These are phyloP conservation scores for Trichoderma sp. DNA, from an alignment of 2,329 filamentous ascomycete species.

Conservation along the genomic window DNA sequence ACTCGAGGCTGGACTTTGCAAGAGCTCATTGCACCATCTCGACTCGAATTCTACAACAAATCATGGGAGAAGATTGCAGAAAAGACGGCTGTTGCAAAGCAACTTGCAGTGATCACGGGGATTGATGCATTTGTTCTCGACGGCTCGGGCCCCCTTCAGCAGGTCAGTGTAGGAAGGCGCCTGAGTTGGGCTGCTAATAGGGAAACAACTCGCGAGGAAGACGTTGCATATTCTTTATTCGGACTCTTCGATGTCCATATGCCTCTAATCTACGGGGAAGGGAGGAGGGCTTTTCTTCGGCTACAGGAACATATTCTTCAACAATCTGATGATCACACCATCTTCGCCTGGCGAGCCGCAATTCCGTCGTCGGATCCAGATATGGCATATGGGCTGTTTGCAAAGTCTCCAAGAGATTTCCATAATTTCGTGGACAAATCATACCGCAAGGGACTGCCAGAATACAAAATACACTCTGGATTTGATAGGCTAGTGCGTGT, in stretches of 20 bases:
- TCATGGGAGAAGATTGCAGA: constrained; percentile 34
- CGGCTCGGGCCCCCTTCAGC: neutral
- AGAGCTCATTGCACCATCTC: constrained; percentile 35
- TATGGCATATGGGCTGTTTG: neutral
- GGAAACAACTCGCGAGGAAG: constrained; percentile 32
- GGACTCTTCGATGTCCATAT: constrained; percentile 37
- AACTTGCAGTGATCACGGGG: constrained; percentile 31
- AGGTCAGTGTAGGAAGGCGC: constrained; percentile 27
- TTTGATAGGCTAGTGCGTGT: neutral
- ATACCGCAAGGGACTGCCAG: neutral
- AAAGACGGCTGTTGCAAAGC: constrained; percentile 26
- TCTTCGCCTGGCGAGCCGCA: constrained; percentile 11
- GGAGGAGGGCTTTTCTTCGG: constrained; percentile 30
- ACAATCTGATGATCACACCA: constrained; percentile 9
- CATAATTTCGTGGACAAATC: neutral
- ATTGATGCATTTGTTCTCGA: constrained; percentile 29
- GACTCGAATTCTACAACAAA: constrained; percentile 33
- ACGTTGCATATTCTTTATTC: constrained; percentile 36
- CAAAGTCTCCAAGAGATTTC: neutral
- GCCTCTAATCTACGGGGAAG: constrained; percentile 36
- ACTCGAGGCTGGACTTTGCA: constrained; percentile 32
- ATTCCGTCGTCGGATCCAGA: neutral
- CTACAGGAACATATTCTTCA: constrained; percentile 33
- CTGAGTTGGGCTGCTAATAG: constrained; percentile 35
- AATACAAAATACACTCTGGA: constrained; percentile 11